Evolutionary conservation across 306 rosid genomes (phyloP).

Genomic region (Quercus alba): DNA sequence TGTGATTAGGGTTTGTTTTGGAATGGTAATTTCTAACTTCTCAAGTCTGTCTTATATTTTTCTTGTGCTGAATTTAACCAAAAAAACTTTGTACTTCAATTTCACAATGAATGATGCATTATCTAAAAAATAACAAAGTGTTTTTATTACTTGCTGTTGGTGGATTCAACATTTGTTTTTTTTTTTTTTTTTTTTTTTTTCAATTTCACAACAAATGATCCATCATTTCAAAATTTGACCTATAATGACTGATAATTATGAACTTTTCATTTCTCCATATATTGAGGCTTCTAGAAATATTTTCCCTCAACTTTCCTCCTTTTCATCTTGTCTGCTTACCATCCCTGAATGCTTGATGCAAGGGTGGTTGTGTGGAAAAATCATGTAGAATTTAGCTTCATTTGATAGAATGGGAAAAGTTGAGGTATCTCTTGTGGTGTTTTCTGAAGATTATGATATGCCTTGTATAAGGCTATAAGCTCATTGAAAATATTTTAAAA

Average conservation of each 20-base stretch:
- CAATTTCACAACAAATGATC: not conserved
- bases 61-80: not conserved
- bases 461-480: not conserved
- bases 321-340: not conserved
- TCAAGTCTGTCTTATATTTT: not conserved
- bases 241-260: not conserved
- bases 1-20: not conserved
- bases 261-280: not conserved
- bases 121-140: not conserved
- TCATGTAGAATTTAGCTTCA: not conserved
- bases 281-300: not conserved
- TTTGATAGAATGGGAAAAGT: not conserved
- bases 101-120: not conserved
- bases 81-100: not conserved
- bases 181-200: not conserved
- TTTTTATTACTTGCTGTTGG: not conserved
- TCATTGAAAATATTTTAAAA: not conserved
- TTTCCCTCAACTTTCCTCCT: not conserved
- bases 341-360: not conserved
- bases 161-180: not conserved
- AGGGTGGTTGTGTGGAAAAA: not conserved
- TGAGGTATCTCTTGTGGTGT: not conserved
- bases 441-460: not conserved
- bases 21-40: not conserved
- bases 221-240: not conserved